Base-by-base conservation (phyloP, 2,329 filamentous ascomycete species). In the Atkinsonella texensis region DNA sequence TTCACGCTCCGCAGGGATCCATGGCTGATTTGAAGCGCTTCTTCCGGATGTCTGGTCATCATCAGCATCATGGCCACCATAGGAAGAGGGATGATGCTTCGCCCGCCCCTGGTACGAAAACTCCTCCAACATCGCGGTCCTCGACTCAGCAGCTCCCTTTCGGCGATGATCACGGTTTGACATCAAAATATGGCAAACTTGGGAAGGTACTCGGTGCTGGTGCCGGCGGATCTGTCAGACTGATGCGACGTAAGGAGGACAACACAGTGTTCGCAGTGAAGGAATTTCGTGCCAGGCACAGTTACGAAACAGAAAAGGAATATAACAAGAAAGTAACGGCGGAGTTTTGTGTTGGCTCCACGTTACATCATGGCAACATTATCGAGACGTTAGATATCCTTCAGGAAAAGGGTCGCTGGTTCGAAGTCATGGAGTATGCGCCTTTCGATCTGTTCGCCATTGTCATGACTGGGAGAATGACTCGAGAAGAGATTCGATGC, bases 381-480 rank as follows among this genome's bases (percentile, higher is more conserved):
- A 97, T 98, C 61, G 93, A 98, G 68, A 97, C 93, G 1, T 78
- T 98, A 58, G 93, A 98, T 67, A 95, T 98, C 56, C 81, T 98
- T 11, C 87, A 94, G 58, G 93, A 98, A 69, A 93, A 91, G 68
- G 83, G 81, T 48, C 89, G 85, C 57, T 98, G 93, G 89, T 98
- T 89, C 62, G 91, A 97, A 63, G 93, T 98, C 42, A 98, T 98
- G 93, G 93, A 98, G 65, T 98, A 95, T 63, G 93, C 90, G 11
- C 93, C 93, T 0, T 98, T 77, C 63, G 93, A 98, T 66, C 77
- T 98, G 32, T 98, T 98, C 65, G 93, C 93, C 12, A 95, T 94
- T 57, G 93, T 98, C 58, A 98, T 98, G 93, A 97, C 93, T 0
- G 93, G 93, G 38, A 95, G 89, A 70, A 98, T 98, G 93, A 81